Conservation (phyloP, 208 protist species). For the Leishmania aethiopica region DNA sequence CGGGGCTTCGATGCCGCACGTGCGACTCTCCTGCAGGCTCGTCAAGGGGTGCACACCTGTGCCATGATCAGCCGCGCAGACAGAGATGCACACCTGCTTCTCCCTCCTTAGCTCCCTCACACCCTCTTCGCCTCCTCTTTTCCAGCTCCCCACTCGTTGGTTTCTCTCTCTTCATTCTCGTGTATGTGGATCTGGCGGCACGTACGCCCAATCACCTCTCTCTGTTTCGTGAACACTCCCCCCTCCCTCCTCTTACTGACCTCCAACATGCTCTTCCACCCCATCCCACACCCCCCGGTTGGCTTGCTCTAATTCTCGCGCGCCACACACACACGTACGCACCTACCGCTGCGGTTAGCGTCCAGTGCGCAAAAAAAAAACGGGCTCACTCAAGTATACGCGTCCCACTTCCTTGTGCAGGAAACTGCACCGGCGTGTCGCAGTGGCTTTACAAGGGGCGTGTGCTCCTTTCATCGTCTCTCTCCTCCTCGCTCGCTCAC, state of each 20-base stretch:
- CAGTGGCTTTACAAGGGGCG: not conserved
- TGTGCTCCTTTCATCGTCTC: not conserved
- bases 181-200: not conserved
- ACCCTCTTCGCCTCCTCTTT: not conserved
- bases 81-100: not conserved
- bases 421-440: not conserved
- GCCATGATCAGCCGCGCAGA: not conserved
- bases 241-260: not conserved
- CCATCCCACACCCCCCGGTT: not conserved
- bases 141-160: not conserved
- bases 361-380: not conserved
- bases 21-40: not conserved
- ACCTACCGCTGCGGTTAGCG: not conserved
- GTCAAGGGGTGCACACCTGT: not conserved
- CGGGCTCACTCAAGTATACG: not conserved
- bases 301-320: not conserved
- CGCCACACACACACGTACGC: not conserved
- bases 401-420: not conserved
- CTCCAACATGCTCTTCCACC: not conserved
- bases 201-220: not conserved
- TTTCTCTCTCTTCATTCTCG: not conserved
- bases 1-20: not conserved
- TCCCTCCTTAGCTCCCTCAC: conserved; percentile 6
- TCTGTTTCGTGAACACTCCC: not conserved
- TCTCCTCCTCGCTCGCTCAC: not conserved